Percentiles rank a stretch among this genome's conserved stretches.
These are phyloP conservation scores for Neurospora cerealis DNA, from an alignment of 495 filamentous ascomycete species.

Conservation along the genomic window DNA sequence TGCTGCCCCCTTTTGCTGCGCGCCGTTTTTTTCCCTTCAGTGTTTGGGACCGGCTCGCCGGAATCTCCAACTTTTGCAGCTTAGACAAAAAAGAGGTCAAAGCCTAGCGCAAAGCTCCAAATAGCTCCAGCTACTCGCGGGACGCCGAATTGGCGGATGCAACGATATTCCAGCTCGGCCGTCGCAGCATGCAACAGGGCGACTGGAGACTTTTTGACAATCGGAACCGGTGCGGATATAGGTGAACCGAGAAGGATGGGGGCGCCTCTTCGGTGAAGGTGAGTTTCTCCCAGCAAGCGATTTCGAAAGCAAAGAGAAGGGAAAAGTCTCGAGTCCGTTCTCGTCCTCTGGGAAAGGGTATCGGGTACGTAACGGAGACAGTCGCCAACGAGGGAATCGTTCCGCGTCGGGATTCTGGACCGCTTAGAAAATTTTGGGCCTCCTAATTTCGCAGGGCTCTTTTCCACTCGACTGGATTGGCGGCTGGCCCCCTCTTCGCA, in stretches of 20 bases:
- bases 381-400: neutral
- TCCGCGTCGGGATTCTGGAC: neutral
- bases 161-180: slow-evolving; percentile 8
- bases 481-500: neutral
- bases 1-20: neutral
- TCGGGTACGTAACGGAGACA: neutral
- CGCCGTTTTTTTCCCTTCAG: neutral
- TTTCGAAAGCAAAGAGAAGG: neutral
- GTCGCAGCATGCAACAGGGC: slow-evolving; percentile 15
- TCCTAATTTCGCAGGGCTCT: neutral
- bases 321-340: neutral
- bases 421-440: neutral
- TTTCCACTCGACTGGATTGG: neutral
- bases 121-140: slow-evolving; percentile 12
- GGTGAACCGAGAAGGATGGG: neutral
- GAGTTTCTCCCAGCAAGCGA: neutral
- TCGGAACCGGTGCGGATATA: neutral
- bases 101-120: neutral
- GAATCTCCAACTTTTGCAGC: neutral
- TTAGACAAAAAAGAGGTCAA: neutral
- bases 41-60: neutral
- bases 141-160: slow-evolving; percentile 18
- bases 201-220: neutral
- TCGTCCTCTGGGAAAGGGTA: neutral
- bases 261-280: neutral